Evolutionary conservation across 176 grass and related monocot genomes (phyloP), one percentile per base, ranked within the genome.

Genomic region (Phragmites australis): DNA sequence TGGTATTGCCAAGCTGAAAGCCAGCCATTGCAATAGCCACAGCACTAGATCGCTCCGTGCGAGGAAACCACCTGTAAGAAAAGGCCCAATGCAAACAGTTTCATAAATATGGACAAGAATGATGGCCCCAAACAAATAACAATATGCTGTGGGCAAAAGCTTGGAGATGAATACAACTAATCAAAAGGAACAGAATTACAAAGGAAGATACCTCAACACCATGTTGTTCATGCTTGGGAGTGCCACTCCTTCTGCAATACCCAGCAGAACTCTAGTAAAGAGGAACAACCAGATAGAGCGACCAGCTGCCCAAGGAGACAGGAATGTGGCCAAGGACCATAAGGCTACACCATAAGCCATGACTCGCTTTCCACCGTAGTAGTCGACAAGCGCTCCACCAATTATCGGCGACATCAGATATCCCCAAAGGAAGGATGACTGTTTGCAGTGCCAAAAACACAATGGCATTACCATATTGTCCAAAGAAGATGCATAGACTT

Each of bases 221-320:
- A 98, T 89, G 63, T 98, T 98, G 84, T 98, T 98, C 96, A 98
- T 98, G 65, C 92, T 93, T 56, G 96, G 96, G n/a, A 98, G 79
- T 63, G 96, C 92, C 62, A 98, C 96, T 81, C 96, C 96, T 94
- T 98, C 95, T 26, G 96, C 96, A 31, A 91, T 82, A 81, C 92
- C 96, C 23, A 98, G 66, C 21, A 98, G 82, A 68, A 83, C 75
- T 93, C 96, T 98, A 52, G 91, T 76, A 56, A 82, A 75, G 49
- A 98, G 88, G 61, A 98, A 92, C 34, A 89, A 77, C 84, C 87
- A 83, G 21, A 98, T 81, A 74, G 96, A 94, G 31, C 83, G 84
- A 25, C 83, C 75, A 63, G 92, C 96, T 78, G 92, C 96, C 96
- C 92, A 98, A 55, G 96, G 96, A 53, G 92, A 94, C 39, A 98